Percentiles rank a stretch among this genome's conserved stretches.
Evolutionary conservation across 2,329 filamentous ascomycete genomes (phyloP).

Genomic region (Lecanicillium sp.): DNA sequence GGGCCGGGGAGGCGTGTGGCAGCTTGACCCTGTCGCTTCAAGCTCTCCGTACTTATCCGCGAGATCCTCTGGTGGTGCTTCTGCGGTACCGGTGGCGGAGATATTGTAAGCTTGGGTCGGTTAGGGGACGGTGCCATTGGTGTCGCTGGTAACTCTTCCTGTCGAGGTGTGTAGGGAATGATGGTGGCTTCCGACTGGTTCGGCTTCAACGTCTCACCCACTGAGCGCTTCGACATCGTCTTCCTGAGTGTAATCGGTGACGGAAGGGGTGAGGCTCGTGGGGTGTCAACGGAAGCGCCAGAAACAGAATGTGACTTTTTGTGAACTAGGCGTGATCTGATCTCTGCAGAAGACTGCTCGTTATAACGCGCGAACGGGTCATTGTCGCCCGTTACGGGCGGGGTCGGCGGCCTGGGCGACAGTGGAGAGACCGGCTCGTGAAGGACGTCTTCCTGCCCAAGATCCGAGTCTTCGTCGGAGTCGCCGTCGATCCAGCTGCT

Average conservation of each 20-base stretch:
- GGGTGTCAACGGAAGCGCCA: slow-evolving; percentile 8
- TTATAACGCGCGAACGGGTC: neutral
- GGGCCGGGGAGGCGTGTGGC: neutral
- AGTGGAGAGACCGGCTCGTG: slow-evolving; percentile 16
- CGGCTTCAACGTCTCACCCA: no score
- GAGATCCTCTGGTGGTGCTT: slow-evolving; percentile 5
- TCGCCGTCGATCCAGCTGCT: slow-evolving; percentile 35
- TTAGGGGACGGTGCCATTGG: neutral
- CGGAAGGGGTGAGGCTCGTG: neutral
- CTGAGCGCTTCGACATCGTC: no score
- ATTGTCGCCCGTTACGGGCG: slow-evolving; percentile 12
- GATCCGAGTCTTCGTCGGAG: slow-evolving; percentile 26
- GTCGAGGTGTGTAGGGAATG: no score
- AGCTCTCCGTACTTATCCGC: neutral
- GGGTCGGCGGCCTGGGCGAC: slow-evolving; percentile 28
- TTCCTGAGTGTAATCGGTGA: no score
- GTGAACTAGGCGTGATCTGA: slow-evolving; percentile 12
- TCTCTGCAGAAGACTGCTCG: neutral
- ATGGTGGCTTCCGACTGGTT: no score
- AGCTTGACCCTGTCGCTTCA: slow-evolving; percentile 16
- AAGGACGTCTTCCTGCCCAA: slow-evolving; percentile 14
- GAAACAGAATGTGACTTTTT: slow-evolving; percentile 22
- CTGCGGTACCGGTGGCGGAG: slow-evolving; percentile 4
- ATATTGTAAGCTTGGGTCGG: neutral
- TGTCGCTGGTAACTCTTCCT: slow-evolving; percentile 10